A percentile compares a stretch with the other conserved stretches of the same genome.
These are phyloP conservation scores for Monilinia vaccinii-corymbosi DNA, from an alignment of 2,329 filamentous ascomycete genomes.

Conservation along the genomic window DNA sequence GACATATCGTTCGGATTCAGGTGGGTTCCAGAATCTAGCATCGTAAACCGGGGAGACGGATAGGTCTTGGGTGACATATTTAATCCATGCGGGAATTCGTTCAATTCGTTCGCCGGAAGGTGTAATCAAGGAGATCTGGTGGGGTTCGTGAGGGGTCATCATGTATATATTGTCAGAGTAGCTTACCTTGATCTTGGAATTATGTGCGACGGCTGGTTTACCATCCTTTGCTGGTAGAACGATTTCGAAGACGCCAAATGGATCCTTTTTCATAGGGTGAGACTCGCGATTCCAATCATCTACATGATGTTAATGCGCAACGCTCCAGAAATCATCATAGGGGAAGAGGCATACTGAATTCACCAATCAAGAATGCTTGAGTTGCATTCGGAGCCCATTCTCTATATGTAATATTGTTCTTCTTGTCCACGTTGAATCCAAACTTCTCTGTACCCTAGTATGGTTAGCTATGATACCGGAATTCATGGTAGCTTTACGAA, in stretches of 20 bases:
- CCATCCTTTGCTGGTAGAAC: conserved; percentile 65
- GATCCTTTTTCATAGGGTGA: conserved; percentile 79
- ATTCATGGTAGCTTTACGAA: conserved; percentile 31
- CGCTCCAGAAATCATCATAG: conserved; percentile 7
- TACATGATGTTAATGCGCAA: conserved; percentile 31
- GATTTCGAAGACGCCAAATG: conserved; percentile 82
- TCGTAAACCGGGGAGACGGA: conserved; percentile 87
- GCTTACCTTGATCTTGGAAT: conserved; percentile 86
- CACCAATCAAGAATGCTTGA: conserved; percentile 78
- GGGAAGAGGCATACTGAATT: conserved; percentile 63
- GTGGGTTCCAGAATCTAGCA: conserved; percentile 94
- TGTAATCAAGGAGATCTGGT: conserved; percentile 71
- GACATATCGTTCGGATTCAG: conserved; percentile 61
- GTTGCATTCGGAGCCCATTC: conserved; percentile 94
- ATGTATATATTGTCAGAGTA: not conserved
- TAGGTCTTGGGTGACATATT: conserved; percentile 89
- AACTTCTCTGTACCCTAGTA: conserved; percentile 73
- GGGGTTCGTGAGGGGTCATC: conserved; percentile 13
- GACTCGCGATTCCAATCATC: conserved; percentile 80
- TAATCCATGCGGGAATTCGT: conserved; percentile 93
- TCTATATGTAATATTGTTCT: conserved; percentile 81
- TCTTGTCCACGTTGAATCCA: conserved; percentile 70
- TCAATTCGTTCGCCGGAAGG: conserved; percentile 75
- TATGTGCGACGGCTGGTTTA: conserved; percentile 73
- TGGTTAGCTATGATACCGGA: conserved; percentile 11